A percentile compares a stretch with the other conserved stretches of the same genome.
These are phyloP conservation scores for Tolypocladium capitatum DNA, from an alignment of 2,329 filamentous ascomycete genomes.

Conservation along the genomic window DNA sequence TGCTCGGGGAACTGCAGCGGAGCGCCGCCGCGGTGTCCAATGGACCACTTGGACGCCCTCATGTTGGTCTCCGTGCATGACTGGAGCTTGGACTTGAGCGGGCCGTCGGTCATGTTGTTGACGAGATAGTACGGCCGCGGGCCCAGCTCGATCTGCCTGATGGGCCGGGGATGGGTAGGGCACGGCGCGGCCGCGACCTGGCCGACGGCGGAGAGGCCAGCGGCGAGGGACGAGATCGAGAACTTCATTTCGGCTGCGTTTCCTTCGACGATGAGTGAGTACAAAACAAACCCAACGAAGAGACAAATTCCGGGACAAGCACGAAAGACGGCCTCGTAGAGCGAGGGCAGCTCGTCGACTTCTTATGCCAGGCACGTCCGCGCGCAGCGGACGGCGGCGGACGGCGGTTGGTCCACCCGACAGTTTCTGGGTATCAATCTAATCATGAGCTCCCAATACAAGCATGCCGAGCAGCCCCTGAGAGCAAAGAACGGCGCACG, in stretches of 20 bases:
- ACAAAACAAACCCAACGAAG: no score
- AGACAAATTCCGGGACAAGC: not conserved
- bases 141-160: constrained; percentile 43
- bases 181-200: constrained; percentile 15
- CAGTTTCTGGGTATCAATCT: no score
- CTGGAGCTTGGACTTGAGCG: constrained; percentile 45
- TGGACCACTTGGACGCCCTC: constrained; percentile 39
- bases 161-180: constrained; percentile 14
- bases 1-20: constrained; percentile 54
- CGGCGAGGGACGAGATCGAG: constrained; percentile 14
- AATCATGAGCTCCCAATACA: no score
- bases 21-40: constrained; percentile 49
- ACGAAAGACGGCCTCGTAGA: not conserved
- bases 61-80: constrained; percentile 43
- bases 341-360: not conserved
- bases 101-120: constrained; percentile 45
- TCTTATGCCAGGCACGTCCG: not conserved
- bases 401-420: not conserved
- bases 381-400: not conserved
- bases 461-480: not conserved
- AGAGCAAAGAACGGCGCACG: not conserved
- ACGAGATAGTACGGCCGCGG: constrained; percentile 53
- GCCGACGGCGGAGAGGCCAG: constrained; percentile 16
- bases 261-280: not conserved
- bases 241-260: constrained; percentile 10